Conservation (phyloP, 2,329 filamentous ascomycete species). For the Fusarium anthophilum region DNA sequence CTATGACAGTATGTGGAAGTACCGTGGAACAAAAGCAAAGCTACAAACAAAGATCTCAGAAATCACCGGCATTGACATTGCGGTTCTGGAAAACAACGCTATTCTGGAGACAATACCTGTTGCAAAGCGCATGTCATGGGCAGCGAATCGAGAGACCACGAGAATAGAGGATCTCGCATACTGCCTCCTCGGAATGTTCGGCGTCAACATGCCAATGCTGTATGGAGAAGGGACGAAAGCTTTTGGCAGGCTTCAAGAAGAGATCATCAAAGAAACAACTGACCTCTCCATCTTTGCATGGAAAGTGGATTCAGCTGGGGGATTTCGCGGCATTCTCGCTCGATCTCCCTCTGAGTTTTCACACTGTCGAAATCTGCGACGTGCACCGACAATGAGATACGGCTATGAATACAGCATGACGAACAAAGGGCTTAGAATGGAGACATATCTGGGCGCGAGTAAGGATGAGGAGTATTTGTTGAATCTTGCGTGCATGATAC, state of each 20-base stretch:
- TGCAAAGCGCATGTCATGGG: slow-evolving; percentile 15
- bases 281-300: slow-evolving; percentile 22
- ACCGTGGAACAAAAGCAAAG: not conserved
- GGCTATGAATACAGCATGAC: not conserved
- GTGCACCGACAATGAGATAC: not conserved
- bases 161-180: slow-evolving; percentile 14
- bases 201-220: slow-evolving; percentile 14
- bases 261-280: slow-evolving; percentile 11
- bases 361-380: not conserved
- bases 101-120: not conserved
- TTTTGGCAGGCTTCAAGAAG: slow-evolving; percentile 12
- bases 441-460: not conserved
- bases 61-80: not conserved
- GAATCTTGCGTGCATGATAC: not conserved
- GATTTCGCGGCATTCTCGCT: not conserved
- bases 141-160: not conserved
- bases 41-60: accelerated
- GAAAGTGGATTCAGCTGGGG: not conserved
- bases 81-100: not conserved
- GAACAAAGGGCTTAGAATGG: not conserved
- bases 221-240: slow-evolving; percentile 12
- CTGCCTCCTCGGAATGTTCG: slow-evolving; percentile 4
- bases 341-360: not conserved
- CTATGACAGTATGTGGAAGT: not conserved
- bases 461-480: not conserved